Evolutionary conservation across 352 stramenopile species (phyloP), one percentile per base, ranked within the genome.

Genomic region (Phytophthora vignae): DNA sequence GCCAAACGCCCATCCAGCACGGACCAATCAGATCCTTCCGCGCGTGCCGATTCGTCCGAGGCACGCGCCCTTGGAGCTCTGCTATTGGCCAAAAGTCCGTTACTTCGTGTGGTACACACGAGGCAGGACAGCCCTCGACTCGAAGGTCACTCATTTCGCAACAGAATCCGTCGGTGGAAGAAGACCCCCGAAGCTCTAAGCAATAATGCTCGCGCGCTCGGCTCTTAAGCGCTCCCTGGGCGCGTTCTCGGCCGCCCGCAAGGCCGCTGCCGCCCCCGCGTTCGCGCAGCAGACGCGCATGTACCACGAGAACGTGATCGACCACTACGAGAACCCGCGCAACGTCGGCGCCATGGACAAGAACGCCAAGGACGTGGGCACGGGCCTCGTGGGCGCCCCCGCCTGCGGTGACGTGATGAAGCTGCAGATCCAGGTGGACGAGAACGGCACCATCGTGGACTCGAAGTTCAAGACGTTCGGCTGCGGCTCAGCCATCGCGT

Each of bases 381-480:
- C 98, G 33, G 90, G 98, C 19, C 90, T 99, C 60, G 98, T 99
- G 3, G 98, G 98, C 64, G 98, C 98, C 33, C 98, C 98, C 9
- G 98, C 98, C 5, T 99, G 98, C 72, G 98, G 98, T 40, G 98
- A 99, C 84, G 98, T 99, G 29, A 99, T 99, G 98, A 99, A 99
- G 88, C 86, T 99, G 48, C 93, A 99, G 86, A 97, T 99, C 61
- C 87, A 97, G 72, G 96, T 99, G 44, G 96, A 99, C 69, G 96
- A 98, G 65, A 77, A 98, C 77, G 97, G 96, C 25, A 98, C 89
- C 55, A 99, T 99, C 74, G 88, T 97, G 33, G 97, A 99, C 76
- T 98, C 94, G 1, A 99, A 99, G 85, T 99, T 99, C 78, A 99
- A 99, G 86, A 99, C 98, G 14, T 99, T 99, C 78, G 98, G 98